These are phyloP conservation scores for Thelephora terrestris DNA, from an alignment of 1,284 basidiomycete genomes.

Conservation along the genomic window DNA sequence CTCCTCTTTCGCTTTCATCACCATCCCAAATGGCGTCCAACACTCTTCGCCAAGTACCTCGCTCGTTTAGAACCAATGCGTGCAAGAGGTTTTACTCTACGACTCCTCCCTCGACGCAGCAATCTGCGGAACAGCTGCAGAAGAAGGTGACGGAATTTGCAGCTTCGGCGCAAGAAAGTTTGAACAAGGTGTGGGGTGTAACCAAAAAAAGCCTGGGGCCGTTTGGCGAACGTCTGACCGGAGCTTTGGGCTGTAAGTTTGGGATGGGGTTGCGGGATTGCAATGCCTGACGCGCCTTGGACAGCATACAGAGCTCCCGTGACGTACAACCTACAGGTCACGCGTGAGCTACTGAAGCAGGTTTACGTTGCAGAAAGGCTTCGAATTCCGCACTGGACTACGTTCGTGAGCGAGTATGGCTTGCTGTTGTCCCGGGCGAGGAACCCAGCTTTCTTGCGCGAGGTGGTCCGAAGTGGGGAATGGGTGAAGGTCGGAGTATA, in stretches of 20 bases:
- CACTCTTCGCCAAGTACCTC: background rate
- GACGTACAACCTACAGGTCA: conserved; percentile 77
- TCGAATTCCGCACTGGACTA: conserved; percentile 63
- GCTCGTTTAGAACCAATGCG: background rate
- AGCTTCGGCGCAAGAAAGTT: conserved; percentile 45
- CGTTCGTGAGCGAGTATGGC: conserved; percentile 63
- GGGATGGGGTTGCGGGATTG: background rate
- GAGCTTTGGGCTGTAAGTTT: conserved; percentile 39
- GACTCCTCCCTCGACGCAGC: background rate
- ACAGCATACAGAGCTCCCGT: conserved; percentile 79
- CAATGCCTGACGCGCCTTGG: conserved; percentile 1
- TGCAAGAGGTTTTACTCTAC: background rate
- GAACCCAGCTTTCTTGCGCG: conserved; percentile 62
- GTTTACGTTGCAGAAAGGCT: conserved; percentile 87
- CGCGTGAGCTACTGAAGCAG: conserved; percentile 80
- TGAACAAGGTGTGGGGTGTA: conserved; percentile 40
- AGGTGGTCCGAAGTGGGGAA: conserved; percentile 63
- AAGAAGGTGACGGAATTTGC: conserved; percentile 64
- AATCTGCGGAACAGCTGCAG: conserved; percentile 32
- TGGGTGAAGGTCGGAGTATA: conserved; percentile 76
- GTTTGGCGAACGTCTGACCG: conserved; percentile 47
- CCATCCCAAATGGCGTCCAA: background rate
- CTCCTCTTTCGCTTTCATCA: background rate
- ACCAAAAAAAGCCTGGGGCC: conserved; percentile 49
- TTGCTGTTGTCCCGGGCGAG: conserved; percentile 62